phyloP scores from a whole-genome alignment of 106 monocot genomes.

The Iris macrosiphon region DNA sequence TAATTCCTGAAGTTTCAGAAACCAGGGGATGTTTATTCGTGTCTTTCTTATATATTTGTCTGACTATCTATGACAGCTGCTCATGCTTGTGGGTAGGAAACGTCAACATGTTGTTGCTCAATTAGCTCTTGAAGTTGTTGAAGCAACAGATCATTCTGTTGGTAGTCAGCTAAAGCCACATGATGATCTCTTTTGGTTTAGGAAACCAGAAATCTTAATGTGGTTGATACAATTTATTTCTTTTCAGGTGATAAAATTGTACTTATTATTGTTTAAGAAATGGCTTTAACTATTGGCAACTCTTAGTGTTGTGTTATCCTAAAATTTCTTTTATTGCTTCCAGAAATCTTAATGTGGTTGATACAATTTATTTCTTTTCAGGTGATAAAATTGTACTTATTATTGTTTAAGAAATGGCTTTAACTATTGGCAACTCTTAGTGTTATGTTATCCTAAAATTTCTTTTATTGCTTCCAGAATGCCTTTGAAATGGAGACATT shows the following conservation, averaged over 20 bases:
- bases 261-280: too few relatives aligned
- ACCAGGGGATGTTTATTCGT: not conserved
- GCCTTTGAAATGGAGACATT: conserved; percentile 94
- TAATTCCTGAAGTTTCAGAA: too few relatives aligned
- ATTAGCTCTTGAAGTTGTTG: conserved; percentile 72
- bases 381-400: conserved; percentile 27
- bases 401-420: too few relatives aligned
- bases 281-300: too few relatives aligned
- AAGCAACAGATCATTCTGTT: conserved; percentile 47
- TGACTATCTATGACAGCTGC: conserved; percentile 43
- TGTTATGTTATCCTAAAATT: conserved; percentile 12
- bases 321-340: conserved; percentile 15
- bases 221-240: conserved; percentile 91
- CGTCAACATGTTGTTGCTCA: conserved; percentile 76
- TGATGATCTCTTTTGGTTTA: conserved; percentile 88
- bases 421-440: too few relatives aligned
- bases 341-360: conserved; percentile 79
- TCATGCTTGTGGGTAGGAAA: conserved; percentile 72
- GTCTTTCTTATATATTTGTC: conserved; percentile 1
- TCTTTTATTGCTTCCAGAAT: conserved; percentile 50
- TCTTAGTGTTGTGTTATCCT: conserved; percentile 4
- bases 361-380: conserved; percentile 92
- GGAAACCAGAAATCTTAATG: conserved; percentile 60
- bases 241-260: conserved; percentile 49
- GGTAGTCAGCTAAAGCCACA: conserved; percentile 74